A percentile compares a stretch with the other conserved stretches of the same genome.
These are phyloP conservation scores for Colletotrichum noveboracense DNA, from an alignment of 2,329 filamentous ascomycete genomes.

Conservation along the genomic window DNA sequence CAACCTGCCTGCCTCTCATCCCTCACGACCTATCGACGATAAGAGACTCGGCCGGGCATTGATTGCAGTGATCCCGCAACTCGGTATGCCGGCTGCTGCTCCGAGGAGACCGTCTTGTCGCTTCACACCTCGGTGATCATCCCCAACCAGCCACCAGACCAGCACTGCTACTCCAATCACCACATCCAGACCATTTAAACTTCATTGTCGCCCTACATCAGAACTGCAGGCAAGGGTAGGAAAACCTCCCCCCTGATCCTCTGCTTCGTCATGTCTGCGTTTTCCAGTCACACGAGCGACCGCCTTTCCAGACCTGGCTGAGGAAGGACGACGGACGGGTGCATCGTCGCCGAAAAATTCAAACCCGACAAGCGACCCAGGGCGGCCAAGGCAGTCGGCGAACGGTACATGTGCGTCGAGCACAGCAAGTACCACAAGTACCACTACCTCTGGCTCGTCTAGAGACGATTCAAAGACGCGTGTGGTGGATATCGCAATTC, in stretches of 20 bases:
- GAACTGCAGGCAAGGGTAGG: not conserved
- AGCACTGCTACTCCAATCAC: not conserved
- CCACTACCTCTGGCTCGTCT: not conserved
- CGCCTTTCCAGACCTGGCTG: not conserved
- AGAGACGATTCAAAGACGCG: not conserved
- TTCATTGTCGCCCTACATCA: not conserved
- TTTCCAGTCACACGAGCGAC: conserved; percentile 7
- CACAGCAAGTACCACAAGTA: conserved; percentile 5
- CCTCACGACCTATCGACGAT: not conserved
- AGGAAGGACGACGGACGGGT: not conserved
- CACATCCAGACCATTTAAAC: not conserved
- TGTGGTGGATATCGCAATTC: conserved; percentile 13
- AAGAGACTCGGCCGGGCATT: not conserved
- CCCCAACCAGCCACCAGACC: not conserved
- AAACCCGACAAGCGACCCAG: not conserved
- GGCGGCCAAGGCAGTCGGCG: not conserved
- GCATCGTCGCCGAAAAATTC: not conserved
- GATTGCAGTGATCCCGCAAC: not conserved
- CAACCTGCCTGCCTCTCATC: not conserved
- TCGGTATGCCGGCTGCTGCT: not conserved
- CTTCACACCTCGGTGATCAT: not conserved
- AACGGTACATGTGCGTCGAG: not conserved
- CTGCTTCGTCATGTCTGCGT: conserved; percentile 5
- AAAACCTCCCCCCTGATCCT: not conserved
- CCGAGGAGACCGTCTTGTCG: not conserved